phyloP scores from a whole-genome alignment of 73 alveolate genomes.

The Tetrahymena borealis region DNA sequence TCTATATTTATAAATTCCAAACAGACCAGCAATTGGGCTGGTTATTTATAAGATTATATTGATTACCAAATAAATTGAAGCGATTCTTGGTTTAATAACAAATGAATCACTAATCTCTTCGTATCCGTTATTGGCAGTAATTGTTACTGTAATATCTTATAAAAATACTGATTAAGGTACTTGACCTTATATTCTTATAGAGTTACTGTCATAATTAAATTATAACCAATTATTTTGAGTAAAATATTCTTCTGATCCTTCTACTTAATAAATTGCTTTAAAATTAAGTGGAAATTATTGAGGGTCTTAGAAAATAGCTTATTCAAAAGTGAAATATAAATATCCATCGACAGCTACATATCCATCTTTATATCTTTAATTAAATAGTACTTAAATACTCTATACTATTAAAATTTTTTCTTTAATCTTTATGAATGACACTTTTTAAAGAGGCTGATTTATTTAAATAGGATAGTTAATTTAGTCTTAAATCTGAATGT shows the following conservation, averaged over 20 bases:
- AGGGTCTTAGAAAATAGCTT: neutral
- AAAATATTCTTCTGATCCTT: neutral
- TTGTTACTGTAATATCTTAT: neutral
- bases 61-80: neutral
- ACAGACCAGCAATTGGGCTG: neutral
- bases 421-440: no score
- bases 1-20: neutral
- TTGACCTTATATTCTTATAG: neutral
- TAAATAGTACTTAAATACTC: no score
- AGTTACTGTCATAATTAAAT: neutral
- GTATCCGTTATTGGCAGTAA: neutral
- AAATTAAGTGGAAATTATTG: neutral
- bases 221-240: neutral
- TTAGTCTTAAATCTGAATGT: no score
- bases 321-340: neutral
- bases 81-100: neutral
- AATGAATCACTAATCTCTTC: neutral
- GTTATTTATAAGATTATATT: neutral
- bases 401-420: no score
- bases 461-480: no score
- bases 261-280: neutral
- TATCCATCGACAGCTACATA: neutral
- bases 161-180: neutral
- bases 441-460: no score
- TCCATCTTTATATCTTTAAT: neutral